These are phyloP conservation scores for Euphorbia pulcherrima DNA, from an alignment of 345 rosid genomes.

Conservation along the genomic window DNA sequence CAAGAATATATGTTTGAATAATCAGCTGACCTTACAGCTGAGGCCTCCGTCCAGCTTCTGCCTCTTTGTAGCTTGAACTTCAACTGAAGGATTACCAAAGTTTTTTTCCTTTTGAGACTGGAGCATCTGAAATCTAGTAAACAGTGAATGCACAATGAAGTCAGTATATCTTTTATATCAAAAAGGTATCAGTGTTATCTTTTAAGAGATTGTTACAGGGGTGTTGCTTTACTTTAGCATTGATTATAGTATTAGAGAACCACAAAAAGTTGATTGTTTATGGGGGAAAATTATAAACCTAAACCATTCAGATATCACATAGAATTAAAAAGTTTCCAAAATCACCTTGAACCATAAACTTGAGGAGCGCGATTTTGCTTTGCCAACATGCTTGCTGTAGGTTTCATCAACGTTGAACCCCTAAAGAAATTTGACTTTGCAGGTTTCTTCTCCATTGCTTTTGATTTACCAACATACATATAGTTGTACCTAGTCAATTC, in stretches of 20 bases:
- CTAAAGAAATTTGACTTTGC: conserved; percentile 43
- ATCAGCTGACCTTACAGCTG: conserved; percentile 51
- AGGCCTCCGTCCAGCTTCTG: conserved; percentile 93
- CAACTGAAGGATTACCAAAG: conserved; percentile 49
- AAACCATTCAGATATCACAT: too few relatives aligned
- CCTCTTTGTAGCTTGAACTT: conserved; percentile 87
- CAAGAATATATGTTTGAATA: conserved; percentile 1
- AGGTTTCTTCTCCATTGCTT: conserved; percentile 34
- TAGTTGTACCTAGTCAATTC: conserved; percentile 42
- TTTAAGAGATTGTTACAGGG: background rate
- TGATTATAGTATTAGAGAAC: background rate
- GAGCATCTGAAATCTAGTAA: conserved; percentile 46
- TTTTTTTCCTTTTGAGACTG: conserved; percentile 38
- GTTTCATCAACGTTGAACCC: conserved; percentile 90
- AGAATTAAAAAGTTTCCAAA: background rate
- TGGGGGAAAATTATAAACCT: too few relatives aligned
- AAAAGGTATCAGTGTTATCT: conserved; percentile 2
- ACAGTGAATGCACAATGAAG: conserved; percentile 2
- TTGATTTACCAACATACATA: conserved; percentile 32
- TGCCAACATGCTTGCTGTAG: conserved; percentile 83
- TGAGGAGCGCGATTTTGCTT: conserved; percentile 53
- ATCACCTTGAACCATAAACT: conserved; percentile 51
- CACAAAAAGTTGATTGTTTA: background rate
- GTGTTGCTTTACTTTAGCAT: background rate
- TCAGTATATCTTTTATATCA: background rate